A percentile compares a stretch with the other conserved stretches of the same genome.
Evolutionary conservation across 2,329 filamentous ascomycete species (phyloP).

Genomic region (Pseudonectria buxi): DNA sequence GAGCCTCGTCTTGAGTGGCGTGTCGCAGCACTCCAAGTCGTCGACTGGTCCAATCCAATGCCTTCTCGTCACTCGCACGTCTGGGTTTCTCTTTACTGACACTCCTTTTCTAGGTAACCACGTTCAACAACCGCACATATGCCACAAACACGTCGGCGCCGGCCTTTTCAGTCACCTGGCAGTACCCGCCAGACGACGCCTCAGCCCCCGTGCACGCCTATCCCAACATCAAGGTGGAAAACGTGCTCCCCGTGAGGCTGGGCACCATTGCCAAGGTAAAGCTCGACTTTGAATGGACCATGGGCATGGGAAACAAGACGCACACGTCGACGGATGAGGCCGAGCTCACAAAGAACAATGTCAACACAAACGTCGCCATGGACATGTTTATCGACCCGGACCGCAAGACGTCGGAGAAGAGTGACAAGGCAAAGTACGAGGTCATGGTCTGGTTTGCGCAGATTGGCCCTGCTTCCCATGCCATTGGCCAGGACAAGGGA

Average conservation of each 20-base stretch:
- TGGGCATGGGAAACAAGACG: slow-evolving; percentile 37
- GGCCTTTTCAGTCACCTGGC: slow-evolving; percentile 46
- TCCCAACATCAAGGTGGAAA: slow-evolving; percentile 44
- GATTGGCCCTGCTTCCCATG: slow-evolving; percentile 39
- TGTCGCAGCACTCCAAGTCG: slow-evolving; percentile 1
- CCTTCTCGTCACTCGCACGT: background rate
- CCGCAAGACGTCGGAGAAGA: slow-evolving; percentile 32
- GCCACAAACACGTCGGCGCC: slow-evolving; percentile 39
- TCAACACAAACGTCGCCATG: slow-evolving; percentile 51
- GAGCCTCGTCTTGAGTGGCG: slow-evolving; percentile 1
- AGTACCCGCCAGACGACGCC: slow-evolving; percentile 36
- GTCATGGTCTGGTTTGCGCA: slow-evolving; percentile 52
- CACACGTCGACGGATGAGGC: slow-evolving; percentile 28
- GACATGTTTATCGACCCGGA: slow-evolving; percentile 52
- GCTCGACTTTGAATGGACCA: slow-evolving; percentile 44
- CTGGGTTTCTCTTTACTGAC: too few relatives aligned
- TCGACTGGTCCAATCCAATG: background rate
- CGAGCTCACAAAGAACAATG: slow-evolving; percentile 25
- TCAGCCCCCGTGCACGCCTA: slow-evolving; percentile 46
- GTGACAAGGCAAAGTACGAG: slow-evolving; percentile 39
- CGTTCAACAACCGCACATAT: slow-evolving; percentile 45
- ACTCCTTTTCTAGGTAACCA: slow-evolving; percentile 33
- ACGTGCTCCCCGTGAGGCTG: slow-evolving; percentile 37
- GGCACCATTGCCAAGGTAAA: slow-evolving; percentile 31
- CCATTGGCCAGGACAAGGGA: slow-evolving; percentile 35